Evolutionary conservation across 2,329 filamentous ascomycete genomes (phyloP).

Genomic region (Chaetomiaceae sp.): DNA sequence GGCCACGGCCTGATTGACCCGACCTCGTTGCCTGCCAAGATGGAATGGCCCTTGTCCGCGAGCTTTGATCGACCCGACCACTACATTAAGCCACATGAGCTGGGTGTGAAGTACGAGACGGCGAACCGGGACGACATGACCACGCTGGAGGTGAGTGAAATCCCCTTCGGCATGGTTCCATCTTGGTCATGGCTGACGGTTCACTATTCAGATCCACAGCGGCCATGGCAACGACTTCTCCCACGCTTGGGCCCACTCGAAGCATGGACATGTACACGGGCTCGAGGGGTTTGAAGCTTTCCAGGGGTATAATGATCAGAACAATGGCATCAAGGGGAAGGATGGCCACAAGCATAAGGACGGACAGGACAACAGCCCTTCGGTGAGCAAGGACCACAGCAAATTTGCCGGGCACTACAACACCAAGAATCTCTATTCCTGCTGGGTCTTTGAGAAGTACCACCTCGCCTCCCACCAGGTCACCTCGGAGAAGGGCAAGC

Average conservation of each 20-base stretch:
- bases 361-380: background rate
- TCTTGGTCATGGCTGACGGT: background rate
- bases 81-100: background rate
- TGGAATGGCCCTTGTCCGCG: conserved; percentile 11
- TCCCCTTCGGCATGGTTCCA: background rate
- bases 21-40: background rate
- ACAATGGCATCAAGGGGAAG: background rate
- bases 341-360: background rate
- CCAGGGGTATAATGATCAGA: conserved; percentile 22
- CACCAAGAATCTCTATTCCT: conserved; percentile 12
- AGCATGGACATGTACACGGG: background rate
- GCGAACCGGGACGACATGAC: background rate
- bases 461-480: background rate
- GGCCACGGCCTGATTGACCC: conserved; percentile 2
- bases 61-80: conserved; percentile 1
- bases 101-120: conserved; percentile 1
- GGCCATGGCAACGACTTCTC: conserved; percentile 4
- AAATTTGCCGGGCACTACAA: conserved; percentile 7
- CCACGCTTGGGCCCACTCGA: conserved; percentile 7
- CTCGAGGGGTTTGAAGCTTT: conserved; percentile 24
- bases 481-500: background rate
- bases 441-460: conserved; percentile 15
- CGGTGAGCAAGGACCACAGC: background rate
- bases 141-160: conserved; percentile 3
- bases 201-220: background rate